phyloP scores from a whole-genome alignment of 768 basidiomycete genomes.

The Agaricus blazei region DNA sequence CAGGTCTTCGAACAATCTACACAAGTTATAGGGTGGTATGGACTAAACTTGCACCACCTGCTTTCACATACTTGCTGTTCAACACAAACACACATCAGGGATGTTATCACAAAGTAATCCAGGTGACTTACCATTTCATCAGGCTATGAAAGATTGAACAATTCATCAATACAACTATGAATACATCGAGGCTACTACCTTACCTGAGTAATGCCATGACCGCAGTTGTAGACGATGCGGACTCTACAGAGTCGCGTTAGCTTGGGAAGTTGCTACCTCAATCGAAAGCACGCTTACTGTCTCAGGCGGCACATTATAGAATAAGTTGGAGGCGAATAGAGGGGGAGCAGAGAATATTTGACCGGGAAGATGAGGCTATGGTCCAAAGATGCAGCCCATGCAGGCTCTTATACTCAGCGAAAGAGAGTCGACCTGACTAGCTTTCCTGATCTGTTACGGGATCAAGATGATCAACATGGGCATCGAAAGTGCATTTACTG shows the following conservation, averaged over 20 bases:
- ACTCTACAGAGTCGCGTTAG: constrained; percentile 25
- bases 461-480: too few species aligned
- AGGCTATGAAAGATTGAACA: constrained; percentile 17
- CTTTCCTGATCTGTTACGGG: too few species aligned
- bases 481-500: too few species aligned
- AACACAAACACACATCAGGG: background rate
- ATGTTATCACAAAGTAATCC: constrained; percentile 12
- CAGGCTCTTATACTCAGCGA: background rate
- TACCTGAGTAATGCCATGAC: constrained; percentile 41
- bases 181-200: constrained; percentile 11
- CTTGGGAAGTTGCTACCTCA: background rate
- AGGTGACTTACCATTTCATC: constrained; percentile 20
- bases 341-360: constrained; percentile 8
- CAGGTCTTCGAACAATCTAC: constrained; percentile 34
- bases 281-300: constrained; percentile 34
- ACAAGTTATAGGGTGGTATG: constrained; percentile 42
- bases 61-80: constrained; percentile 43
- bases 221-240: constrained; percentile 44
- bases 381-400: background rate
- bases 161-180: background rate
- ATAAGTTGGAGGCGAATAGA: constrained; percentile 2
- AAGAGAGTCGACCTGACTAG: background rate
- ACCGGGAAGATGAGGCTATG: constrained; percentile 3
- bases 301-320: constrained; percentile 48
- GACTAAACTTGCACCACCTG: constrained; percentile 49